Evolutionary conservation across 495 filamentous ascomycete species (phyloP), one percentile per base, ranked within the genome.

Genomic region (Talaromyces proteolyticus): DNA sequence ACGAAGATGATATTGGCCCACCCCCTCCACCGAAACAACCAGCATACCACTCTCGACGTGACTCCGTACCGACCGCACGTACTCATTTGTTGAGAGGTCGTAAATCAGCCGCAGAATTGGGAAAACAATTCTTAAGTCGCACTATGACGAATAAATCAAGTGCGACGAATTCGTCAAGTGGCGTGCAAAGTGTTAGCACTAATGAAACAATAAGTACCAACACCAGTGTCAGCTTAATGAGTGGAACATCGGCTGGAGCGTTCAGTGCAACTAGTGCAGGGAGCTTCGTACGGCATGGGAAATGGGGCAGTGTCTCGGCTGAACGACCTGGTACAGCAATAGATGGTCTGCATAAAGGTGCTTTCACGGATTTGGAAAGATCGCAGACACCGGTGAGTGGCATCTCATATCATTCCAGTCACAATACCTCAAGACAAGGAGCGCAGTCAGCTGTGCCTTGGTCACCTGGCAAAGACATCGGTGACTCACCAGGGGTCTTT

Each of bases 221-320:
- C 54, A 96, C 92, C 6, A 82, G 85, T 58, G 79, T 82, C 50
- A 96, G 89, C 61, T 56, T 97, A 29, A 96, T 97, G 93, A 96
- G 90, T 64, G 93, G 91, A 6, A 71, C 78, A 24, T 96, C 92
- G 40, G 94, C 94, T 1, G 86, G 90, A 14, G 91, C 79, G 1
- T 87, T 96, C 63, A 96, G 91, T 62, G 88, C 92, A 36, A 97
- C 94, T 0, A 96, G 92, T 64, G 93, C 93, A 14, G 94, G 91
- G 40, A 95, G 91, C 64, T 80, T 91, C 24, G 91, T 89, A 20
- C 78, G 93, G 42, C 82, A 85, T 41, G 65, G 79, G 58, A 67
- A 55, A 29, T 60, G 60, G 53, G 59, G 62, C 20, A 70, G 64
- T 45, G 63, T 65, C n/a, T 62, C 60, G 10, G 49, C 61, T 44